These are phyloP conservation scores for Pholiota adiposa DNA, from an alignment of 1,284 basidiomycete species.

Conservation along the genomic window DNA sequence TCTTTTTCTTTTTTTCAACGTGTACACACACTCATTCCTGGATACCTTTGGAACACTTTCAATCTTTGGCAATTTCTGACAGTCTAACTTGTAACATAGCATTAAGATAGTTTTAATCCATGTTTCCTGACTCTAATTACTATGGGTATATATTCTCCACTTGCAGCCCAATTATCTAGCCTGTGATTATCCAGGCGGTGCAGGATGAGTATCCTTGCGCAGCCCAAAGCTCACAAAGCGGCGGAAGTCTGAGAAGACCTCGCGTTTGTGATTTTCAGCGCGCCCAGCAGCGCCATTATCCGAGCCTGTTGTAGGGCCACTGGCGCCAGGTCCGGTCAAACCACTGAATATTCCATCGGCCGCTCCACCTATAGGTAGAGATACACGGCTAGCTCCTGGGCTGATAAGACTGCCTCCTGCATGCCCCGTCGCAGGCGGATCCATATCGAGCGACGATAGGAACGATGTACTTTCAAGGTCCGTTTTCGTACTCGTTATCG, in stretches of 20 bases:
- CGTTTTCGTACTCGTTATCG: constrained; percentile 86
- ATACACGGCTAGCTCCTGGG: constrained; percentile 60
- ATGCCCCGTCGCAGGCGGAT: constrained; percentile 58
- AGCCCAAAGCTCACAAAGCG: constrained; percentile 86
- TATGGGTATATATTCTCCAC: constrained; percentile 8
- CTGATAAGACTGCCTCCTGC: constrained; percentile 54
- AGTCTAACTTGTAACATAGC: constrained; percentile 17
- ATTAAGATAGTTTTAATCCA: constrained; percentile 16
- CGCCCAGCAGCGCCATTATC: constrained; percentile 31
- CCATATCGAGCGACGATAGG: constrained; percentile 93
- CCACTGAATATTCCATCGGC: constrained; percentile 60
- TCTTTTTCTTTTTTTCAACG: not conserved
- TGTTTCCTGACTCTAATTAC: not conserved
- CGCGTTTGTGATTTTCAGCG: constrained; percentile 59
- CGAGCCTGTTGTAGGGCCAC: constrained; percentile 58
- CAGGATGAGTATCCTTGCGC: constrained; percentile 64
- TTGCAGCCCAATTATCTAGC: not conserved
- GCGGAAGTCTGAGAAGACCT: constrained; percentile 85
- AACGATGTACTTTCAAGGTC: constrained; percentile 90
- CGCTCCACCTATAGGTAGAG: constrained; percentile 46
- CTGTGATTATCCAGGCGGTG: constrained; percentile 19
- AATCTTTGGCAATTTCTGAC: not conserved
- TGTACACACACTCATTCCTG: not conserved
- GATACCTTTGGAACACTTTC: constrained; percentile 5
- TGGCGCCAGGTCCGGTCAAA: constrained; percentile 60